Percentiles rank a stretch among this genome's conserved stretches.
Evolutionary conservation across 2,329 filamentous ascomycete species (phyloP).

Genomic region (Verticillium dahliae): DNA sequence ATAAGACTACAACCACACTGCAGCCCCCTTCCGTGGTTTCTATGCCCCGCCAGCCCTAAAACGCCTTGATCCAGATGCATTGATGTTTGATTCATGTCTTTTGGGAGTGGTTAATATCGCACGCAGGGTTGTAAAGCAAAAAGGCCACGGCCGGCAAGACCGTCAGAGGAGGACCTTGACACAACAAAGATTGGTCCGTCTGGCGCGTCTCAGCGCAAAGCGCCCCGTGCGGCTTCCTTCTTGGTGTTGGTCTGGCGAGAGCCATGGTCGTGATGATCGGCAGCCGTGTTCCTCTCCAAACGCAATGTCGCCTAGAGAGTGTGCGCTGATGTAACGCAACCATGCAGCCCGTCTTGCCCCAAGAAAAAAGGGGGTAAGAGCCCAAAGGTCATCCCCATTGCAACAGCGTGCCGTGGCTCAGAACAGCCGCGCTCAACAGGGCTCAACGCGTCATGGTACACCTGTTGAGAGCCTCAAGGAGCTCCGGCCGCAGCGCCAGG

Average conservation of each 20-base stretch:
- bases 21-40: conserved; percentile 2
- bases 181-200: not conserved
- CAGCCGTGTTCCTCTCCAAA: not conserved
- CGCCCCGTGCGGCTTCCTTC: not conserved
- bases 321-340: not conserved
- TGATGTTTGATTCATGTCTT: conserved; percentile 4
- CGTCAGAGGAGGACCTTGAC: not conserved
- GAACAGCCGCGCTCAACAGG: not conserved
- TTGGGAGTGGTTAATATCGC: conserved; percentile 3
- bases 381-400: not conserved
- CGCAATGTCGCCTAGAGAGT: not conserved
- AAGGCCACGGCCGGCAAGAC: not conserved
- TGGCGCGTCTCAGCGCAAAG: not conserved
- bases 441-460: conserved; percentile 58
- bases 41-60: conserved; percentile 8
- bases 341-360: not conserved
- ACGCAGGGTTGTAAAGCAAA: conserved; percentile 8
- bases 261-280: not conserved
- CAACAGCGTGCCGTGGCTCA: not conserved
- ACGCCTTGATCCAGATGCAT: conserved; percentile 9
- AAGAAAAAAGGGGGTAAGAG: not conserved
- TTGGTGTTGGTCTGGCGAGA: not conserved
- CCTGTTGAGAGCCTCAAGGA: conserved; percentile 78
- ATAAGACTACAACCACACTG: not conserved
- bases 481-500: conserved; percentile 72